Conservation (phyloP, 1,139 yeast genomes). For the Diutina scorzettiae region DNA sequence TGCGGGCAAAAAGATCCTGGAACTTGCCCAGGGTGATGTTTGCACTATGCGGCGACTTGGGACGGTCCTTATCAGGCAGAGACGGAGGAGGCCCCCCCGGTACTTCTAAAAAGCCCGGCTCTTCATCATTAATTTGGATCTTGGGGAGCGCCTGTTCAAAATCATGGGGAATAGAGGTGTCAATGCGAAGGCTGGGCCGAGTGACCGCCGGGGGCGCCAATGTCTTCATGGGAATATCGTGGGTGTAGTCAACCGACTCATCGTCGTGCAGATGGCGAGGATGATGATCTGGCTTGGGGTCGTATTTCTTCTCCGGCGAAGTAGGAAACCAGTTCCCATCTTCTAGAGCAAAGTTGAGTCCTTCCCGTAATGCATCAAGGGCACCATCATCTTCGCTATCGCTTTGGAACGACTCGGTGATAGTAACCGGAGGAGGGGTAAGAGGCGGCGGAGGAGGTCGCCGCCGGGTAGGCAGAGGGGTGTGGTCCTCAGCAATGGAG, state of each 20-base stretch:
- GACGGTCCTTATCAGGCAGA: too few species aligned
- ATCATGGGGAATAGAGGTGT: neutral
- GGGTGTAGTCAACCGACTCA: conserved; percentile 7
- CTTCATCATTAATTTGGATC: neutral
- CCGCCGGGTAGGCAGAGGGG: neutral
- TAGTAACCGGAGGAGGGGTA: too few species aligned
- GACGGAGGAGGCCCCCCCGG: conserved; percentile 6
- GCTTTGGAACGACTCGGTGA: neutral
- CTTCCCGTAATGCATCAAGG: conserved; percentile 5
- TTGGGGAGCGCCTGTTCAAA: conserved; percentile 1
- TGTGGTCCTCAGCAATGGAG: neutral
- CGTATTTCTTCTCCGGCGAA: too few species aligned
- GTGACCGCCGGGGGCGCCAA: conserved; percentile 5
- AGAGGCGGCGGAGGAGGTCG: neutral
- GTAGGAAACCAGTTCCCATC: conserved; percentile 6
- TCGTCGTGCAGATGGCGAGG: neutral
- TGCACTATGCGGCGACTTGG: conserved; percentile 12
- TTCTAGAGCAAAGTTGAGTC: conserved; percentile 4
- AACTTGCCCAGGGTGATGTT: conserved; percentile 15
- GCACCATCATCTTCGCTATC: neutral
- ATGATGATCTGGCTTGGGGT: too few species aligned
- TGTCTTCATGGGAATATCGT: conserved; percentile 10
- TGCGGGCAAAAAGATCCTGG: conserved; percentile 20
- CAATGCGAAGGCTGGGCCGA: neutral
- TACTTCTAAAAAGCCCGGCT: neutral